Evolutionary conservation across 768 basidiomycete species (phyloP), one percentile per base, ranked within the genome.

Genomic region (Leccinum subtestaceum): DNA sequence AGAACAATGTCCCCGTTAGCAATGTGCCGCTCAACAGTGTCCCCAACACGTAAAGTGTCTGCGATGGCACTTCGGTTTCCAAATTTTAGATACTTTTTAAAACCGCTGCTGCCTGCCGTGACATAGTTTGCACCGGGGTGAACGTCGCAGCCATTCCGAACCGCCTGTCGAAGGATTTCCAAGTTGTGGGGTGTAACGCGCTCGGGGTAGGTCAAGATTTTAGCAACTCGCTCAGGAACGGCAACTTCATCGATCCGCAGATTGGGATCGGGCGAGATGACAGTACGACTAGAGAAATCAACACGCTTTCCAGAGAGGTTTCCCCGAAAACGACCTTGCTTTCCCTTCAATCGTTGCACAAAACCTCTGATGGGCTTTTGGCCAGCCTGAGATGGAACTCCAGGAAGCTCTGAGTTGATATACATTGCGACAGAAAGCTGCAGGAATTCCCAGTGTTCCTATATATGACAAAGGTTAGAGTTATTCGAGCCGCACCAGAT

Each of bases 241-340:
- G 97, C 97, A 10, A 99, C 95, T 77, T 99, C 96, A 72, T 99
- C 97, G 68, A 99, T 97, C 53, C 93, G 88, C 63, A 99, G 77
- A 70, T 98, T 99, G n/a, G 97, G 97, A 74, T 99, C 97, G 1
- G 97, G 97, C 2, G 95, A 96, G 69, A 99, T 99, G 73, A 99
- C 97, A 7, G 97, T 99, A 66, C 97, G 90, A 5, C 87, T 96
- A 0, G 95, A 98, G 71, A 98, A 98, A 72, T 99, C 97, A 63
- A 99, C 97, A 73, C 97, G 94, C 74, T 99, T 99, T 62, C 97
- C 97, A 0, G 95, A 98, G 8, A 99, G 81, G 70, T 99, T 99
- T 21, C 97, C 97, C 71, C 97, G 84, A 76, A 99, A 98, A 50
- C 97, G 95, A 67, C 97, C 97, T 72, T 98, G 96, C 71, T 99